Percentiles rank a stretch among this genome's conserved stretches.
These are phyloP conservation scores for Aspergillus alliaceus DNA, from an alignment of 2,329 filamentous ascomycete species.

Conservation along the genomic window DNA sequence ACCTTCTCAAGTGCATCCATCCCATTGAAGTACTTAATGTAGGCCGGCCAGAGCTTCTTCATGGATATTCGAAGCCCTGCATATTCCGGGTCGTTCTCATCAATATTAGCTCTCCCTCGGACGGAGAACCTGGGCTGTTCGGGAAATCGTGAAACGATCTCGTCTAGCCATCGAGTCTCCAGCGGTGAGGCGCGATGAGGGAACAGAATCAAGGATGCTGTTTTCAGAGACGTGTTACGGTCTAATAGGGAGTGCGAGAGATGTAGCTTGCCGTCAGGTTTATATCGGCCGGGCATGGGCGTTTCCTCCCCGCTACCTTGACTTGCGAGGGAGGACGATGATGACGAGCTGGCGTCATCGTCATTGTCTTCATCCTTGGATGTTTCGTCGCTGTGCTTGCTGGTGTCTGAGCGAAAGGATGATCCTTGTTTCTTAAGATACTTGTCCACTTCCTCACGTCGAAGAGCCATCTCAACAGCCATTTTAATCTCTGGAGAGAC, in stretches of 20 bases:
- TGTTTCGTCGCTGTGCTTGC: neutral
- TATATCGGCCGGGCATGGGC: slow-evolving; percentile 32
- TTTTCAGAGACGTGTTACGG: slow-evolving; percentile 31
- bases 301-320: slow-evolving; percentile 40
- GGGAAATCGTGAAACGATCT: slow-evolving; percentile 43
- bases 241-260: slow-evolving; percentile 36
- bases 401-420: slow-evolving; percentile 19
- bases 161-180: slow-evolving; percentile 69
- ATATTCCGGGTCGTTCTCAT: slow-evolving; percentile 22
- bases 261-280: slow-evolving; percentile 26
- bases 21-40: slow-evolving; percentile 88
- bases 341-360: slow-evolving; percentile 36
- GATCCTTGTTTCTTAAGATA: slow-evolving; percentile 32
- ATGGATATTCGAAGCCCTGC: slow-evolving; percentile 38
- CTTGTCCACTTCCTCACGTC: slow-evolving; percentile 60
- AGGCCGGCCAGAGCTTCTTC: slow-evolving; percentile 67
- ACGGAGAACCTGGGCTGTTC: slow-evolving; percentile 18
- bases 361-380: slow-evolving; percentile 15
- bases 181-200: slow-evolving; percentile 76
- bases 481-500: slow-evolving; percentile 80
- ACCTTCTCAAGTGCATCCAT: slow-evolving; percentile 82
- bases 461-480: slow-evolving; percentile 71
- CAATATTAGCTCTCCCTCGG: slow-evolving; percentile 4
- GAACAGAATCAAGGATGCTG: slow-evolving; percentile 70
- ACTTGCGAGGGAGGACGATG: slow-evolving; percentile 40